Base-by-base conservation (phyloP, 208 protist species). In the Crithidia sp. region DNA sequence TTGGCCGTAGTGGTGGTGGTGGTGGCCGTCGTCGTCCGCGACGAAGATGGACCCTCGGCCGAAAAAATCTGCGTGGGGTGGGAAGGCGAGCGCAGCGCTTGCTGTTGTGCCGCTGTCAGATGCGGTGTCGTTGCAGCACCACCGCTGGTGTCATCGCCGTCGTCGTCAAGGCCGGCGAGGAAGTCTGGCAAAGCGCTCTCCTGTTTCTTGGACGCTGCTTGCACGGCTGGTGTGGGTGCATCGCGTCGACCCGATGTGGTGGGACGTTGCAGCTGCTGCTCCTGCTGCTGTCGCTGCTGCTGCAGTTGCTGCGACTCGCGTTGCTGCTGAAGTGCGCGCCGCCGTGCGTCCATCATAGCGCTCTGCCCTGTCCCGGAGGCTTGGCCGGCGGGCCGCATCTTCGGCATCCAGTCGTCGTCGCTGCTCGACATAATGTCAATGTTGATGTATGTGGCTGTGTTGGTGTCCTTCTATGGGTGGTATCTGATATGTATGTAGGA, bases 261-360 rank as follows among this genome's bases (percentile, higher is more conserved):
- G 13, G 19, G 45, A 7, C 28, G 14, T 39, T 5, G 43, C 41
- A 59, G 68, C 36, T 63, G 52, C 53, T 56, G 44, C 40, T 64
- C 53, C 54, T 71, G 62, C 17, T 63, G 57, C 52, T 71, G 58
- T 39, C 49, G 57, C 55, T 74, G 74, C 39, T 70, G 70, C 40
- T 67, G 75, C 47, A 37, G 63, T 44, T 77, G 74, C 68, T 82
- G 84, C 1, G 68, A 63, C 60, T 91, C 86, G 4, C 87, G 80
- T 56, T 91, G 80, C 47, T 71, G 71, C 55, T 90, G 90, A 43
- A 92, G 52, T 0, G 83, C 87, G 4, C 73, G 64, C 0, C 90
- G 75, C 3, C 90, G 85, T 1, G 87, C 86, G 19, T 87, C 85
- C 64, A 95, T 62, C 84, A 95, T 90, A 16, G 74, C 76, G 56